Base-by-base conservation (phyloP, 140 eudicot species). In the Flaveria floridana region DNA sequence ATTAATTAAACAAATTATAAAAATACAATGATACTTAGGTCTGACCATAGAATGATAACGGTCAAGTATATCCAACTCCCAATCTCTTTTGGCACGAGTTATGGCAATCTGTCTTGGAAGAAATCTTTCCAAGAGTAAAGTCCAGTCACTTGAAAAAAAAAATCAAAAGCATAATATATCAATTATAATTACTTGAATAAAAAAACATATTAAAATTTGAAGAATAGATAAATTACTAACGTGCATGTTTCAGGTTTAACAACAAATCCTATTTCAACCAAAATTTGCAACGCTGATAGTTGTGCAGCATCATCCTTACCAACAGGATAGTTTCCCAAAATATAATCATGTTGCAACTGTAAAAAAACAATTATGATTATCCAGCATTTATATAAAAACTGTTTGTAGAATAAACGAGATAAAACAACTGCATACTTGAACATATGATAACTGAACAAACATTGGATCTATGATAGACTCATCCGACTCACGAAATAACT, bases 281-380 rank as follows among this genome's bases (percentile, higher is more conserved):
- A 79, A 74, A 95, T 95, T 58, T 95, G 99, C 70, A 95, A 69
- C 1, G 96, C 99, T 12, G 96, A 91, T 16, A 95, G 78, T 41
- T 95, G 96, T 63, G 96, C 97, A 53, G 99, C 97, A 78, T 95
- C 99, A 74, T 91, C 97, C 82, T 83, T 95, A 65, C 99, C 99
- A 79, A 95, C 97, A 2, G 99, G 99, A 82, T 95, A 95, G 80
- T 95, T 95, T 41, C 99, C 99, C 82, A 86, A 71, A 72, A 95
- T 89, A 83, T 95, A 95, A 83, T 95, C 99, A 80, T 95, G 96
- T 87, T 95, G 99, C 52, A 91, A 70, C 99, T 95, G 87, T 55
- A 76, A 74, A 23, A 30, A 23, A 7, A 53, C 23, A 14, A 34
- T 61, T 14, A 75, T 56, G 61, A 59, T 4, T 16, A 28, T 55